phyloP scores from a whole-genome alignment of 176 grass and related monocot genomes.

The Pontederia crassipes region DNA sequence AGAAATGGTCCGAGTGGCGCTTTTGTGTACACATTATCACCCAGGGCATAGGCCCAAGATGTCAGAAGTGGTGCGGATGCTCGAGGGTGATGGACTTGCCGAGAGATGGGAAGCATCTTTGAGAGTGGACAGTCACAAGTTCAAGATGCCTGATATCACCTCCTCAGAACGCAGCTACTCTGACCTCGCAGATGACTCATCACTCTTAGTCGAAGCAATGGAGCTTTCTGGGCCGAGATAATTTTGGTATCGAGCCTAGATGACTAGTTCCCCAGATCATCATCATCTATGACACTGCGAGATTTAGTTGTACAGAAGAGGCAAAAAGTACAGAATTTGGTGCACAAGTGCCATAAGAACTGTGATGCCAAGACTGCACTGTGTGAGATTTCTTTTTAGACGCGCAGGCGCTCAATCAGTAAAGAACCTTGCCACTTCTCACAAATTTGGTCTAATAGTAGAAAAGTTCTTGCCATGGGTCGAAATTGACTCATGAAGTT shows the following conservation, averaged over 20 bases:
- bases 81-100: slow-evolving; percentile 81
- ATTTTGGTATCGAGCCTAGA: background rate
- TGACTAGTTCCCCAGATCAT: too few species aligned
- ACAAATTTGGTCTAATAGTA: too few species aligned
- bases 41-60: slow-evolving; percentile 72
- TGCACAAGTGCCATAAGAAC: too few species aligned
- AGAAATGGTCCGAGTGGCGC: slow-evolving; percentile 87
- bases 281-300: too few species aligned
- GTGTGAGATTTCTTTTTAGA: too few species aligned
- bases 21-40: slow-evolving; percentile 89
- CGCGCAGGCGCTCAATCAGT: too few species aligned
- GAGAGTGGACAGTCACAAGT: slow-evolving; percentile 43
- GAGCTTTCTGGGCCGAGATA: slow-evolving; percentile 92
- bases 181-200: slow-evolving; percentile 76
- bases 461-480: too few species aligned
- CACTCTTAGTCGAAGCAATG: slow-evolving; percentile 75
- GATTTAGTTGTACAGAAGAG: too few species aligned
- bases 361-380: too few species aligned
- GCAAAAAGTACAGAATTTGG: too few species aligned
- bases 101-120: slow-evolving; percentile 92
- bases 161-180: slow-evolving; percentile 70
- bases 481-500: too few species aligned
- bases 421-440: too few species aligned
- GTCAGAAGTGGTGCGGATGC: slow-evolving; percentile 89
- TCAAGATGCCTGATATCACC: slow-evolving; percentile 58